These are phyloP conservation scores for Silene conica DNA, from an alignment of 148 eudicot genomes.

Conservation along the genomic window DNA sequence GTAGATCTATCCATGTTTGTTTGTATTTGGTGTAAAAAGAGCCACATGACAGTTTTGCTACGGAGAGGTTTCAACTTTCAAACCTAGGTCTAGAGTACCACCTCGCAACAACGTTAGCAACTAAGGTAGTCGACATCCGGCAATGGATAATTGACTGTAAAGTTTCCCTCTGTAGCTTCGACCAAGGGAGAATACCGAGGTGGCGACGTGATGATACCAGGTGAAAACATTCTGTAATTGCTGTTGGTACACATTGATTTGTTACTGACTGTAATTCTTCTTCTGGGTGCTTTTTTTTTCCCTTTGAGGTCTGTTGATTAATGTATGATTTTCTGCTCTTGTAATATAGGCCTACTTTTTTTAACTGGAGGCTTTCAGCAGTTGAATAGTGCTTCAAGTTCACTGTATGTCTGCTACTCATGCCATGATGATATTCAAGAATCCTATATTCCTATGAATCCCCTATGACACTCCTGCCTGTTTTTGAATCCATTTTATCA, in stretches of 20 bases:
- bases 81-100: neutral
- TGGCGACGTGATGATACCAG: neutral
- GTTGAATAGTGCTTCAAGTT: too few relatives aligned
- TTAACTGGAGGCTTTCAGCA: too few relatives aligned
- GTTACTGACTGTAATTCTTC: conserved; percentile 1
- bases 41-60: neutral
- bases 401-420: too few relatives aligned
- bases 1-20: neutral
- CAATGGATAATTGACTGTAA: neutral
- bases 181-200: neutral
- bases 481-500: too few relatives aligned
- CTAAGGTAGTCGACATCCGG: too few relatives aligned
- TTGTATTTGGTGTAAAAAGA: neutral
- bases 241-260: neutral
- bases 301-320: neutral
- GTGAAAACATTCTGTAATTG: neutral
- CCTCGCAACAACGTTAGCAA: neutral
- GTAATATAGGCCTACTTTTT: neutral
- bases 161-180: too few relatives aligned
- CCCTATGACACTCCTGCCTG: neutral
- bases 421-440: neutral
- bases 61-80: too few relatives aligned
- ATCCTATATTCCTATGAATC: neutral
- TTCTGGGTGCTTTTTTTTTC: neutral
- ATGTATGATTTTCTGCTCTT: neutral